Evolutionary conservation across 2,329 filamentous ascomycete genomes (phyloP).

Genomic region (Graphiopsis chlorocephala): DNA sequence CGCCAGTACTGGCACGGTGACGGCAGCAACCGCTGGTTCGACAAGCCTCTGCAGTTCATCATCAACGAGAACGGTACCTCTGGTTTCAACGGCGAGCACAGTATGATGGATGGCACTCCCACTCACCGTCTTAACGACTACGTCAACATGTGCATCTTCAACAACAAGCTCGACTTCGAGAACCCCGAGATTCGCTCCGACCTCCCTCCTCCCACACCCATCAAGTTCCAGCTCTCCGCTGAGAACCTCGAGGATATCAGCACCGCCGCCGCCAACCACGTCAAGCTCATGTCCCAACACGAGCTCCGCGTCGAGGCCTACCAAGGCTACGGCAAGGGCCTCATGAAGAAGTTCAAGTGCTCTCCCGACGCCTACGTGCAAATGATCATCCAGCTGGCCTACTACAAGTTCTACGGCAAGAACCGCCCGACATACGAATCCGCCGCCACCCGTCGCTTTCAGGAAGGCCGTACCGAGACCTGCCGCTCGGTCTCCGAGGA

Average conservation of each 20-base stretch:
- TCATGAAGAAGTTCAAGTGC: constrained; percentile 99
- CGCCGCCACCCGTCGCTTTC: constrained; percentile 89
- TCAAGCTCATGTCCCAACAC: constrained; percentile 76
- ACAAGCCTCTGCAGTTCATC: constrained; percentile 98
- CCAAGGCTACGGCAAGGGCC: constrained; percentile 94
- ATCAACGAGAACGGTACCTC: constrained; percentile 97
- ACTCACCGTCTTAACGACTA: constrained; percentile 97
- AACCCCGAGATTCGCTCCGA: constrained; percentile 74
- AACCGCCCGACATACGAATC: constrained; percentile 98
- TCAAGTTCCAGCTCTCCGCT: constrained; percentile 75
- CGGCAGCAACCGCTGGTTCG: constrained; percentile 91
- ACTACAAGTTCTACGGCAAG: constrained; percentile 98
- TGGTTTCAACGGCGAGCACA: constrained; percentile 97
- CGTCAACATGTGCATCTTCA: constrained; percentile 85
- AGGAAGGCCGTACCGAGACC: constrained; percentile 93
- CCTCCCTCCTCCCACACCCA: constrained; percentile 72
- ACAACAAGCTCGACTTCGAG: constrained; percentile 89
- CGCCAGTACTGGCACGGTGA: constrained; percentile 98
- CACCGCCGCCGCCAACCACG: constrained; percentile 75
- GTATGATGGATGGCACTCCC: constrained; percentile 99
- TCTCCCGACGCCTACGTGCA: constrained; percentile 96
- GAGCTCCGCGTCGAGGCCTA: constrained; percentile 92
- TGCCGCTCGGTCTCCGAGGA: constrained; percentile 91
- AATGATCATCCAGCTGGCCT: constrained; percentile 97
- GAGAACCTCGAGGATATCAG: constrained; percentile 75